These are phyloP conservation scores for Candida ulmi DNA, from an alignment of 805 yeast genomes.

Conservation along the genomic window DNA sequence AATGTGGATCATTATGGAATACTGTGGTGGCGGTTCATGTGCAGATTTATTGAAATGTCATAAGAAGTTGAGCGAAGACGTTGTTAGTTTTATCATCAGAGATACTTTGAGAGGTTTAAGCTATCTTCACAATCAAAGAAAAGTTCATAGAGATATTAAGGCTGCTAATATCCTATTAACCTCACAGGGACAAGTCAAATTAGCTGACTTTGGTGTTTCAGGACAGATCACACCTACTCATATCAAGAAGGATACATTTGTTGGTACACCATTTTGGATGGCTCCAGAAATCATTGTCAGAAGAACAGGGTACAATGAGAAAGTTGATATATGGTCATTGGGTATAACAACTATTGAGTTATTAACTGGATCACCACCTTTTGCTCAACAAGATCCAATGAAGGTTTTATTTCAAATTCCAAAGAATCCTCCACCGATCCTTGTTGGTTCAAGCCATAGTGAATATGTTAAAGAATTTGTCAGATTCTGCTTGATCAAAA, in stretches of 20 bases:
- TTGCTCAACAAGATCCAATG: conserved; percentile 67
- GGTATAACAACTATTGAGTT: conserved; percentile 91
- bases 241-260: conserved; percentile 66
- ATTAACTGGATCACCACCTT: conserved; percentile 78
- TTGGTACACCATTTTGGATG: conserved; percentile 98
- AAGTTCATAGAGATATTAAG: conserved; percentile 86
- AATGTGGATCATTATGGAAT: conserved; percentile 92
- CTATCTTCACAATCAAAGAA: conserved; percentile 69
- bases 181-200: conserved; percentile 60
- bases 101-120: conserved; percentile 65
- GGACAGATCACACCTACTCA: conserved; percentile 69
- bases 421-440: conserved; percentile 53
- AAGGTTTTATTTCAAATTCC: conserved; percentile 72
- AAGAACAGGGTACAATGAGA: conserved; percentile 65
- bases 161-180: conserved; percentile 84
- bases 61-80: conserved; percentile 51
- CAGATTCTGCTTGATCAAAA: conserved; percentile 57
- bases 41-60: conserved; percentile 59
- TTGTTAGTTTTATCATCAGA: conserved; percentile 55
- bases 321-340: conserved; percentile 93
- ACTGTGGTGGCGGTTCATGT: conserved; percentile 93
- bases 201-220: conserved; percentile 93
- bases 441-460: conserved; percentile 38
- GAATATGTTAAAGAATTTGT: conserved; percentile 50
- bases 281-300: conserved; percentile 89